Evolutionary conservation across 2,329 filamentous ascomycete genomes (phyloP).

Genomic region (Leptographium galeiforme): DNA sequence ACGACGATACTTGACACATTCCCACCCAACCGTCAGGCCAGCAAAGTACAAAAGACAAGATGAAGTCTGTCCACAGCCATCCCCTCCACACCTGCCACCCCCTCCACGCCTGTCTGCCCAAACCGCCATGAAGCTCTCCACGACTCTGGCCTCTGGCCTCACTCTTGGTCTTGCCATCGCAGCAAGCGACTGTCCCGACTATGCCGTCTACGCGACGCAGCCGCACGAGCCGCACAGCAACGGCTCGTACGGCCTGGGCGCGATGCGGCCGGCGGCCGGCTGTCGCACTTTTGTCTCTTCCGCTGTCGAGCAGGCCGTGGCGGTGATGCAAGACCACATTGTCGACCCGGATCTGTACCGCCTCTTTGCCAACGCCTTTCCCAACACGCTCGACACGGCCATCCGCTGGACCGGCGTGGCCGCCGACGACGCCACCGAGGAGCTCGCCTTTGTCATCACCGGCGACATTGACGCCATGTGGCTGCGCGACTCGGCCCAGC

Average conservation of each 20-base stretch:
- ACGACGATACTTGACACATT: no score
- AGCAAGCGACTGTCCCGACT: slow-evolving; percentile 43
- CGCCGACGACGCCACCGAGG: slow-evolving; percentile 11
- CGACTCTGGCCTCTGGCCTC: not conserved
- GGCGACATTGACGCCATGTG: slow-evolving; percentile 20
- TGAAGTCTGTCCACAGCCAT: no score
- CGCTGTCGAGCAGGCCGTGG: slow-evolving; percentile 63
- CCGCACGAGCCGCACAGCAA: slow-evolving; percentile 58
- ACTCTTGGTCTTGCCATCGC: not conserved
- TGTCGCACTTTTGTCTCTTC: slow-evolving; percentile 75
- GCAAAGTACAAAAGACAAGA: no score
- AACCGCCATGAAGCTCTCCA: not conserved
- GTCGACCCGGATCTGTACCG: slow-evolving; percentile 62
- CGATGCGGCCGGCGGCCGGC: slow-evolving; percentile 58
- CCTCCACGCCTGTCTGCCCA: no score
- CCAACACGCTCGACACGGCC: slow-evolving; percentile 46
- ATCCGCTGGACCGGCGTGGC: slow-evolving; percentile 13
- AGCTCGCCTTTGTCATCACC: slow-evolving; percentile 54
- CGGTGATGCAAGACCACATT: slow-evolving; percentile 54
- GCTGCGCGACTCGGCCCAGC: slow-evolving; percentile 38
- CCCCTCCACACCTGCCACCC: no score
- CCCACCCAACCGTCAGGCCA: no score
- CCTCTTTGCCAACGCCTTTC: slow-evolving; percentile 59
- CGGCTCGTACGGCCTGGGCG: slow-evolving; percentile 66
- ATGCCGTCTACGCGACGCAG: slow-evolving; percentile 43